A percentile compares a stretch with the other conserved stretches of the same genome.
phyloP scores from a whole-genome alignment of 2,329 filamentous ascomycete species.

The Celoporthe dispersa region DNA sequence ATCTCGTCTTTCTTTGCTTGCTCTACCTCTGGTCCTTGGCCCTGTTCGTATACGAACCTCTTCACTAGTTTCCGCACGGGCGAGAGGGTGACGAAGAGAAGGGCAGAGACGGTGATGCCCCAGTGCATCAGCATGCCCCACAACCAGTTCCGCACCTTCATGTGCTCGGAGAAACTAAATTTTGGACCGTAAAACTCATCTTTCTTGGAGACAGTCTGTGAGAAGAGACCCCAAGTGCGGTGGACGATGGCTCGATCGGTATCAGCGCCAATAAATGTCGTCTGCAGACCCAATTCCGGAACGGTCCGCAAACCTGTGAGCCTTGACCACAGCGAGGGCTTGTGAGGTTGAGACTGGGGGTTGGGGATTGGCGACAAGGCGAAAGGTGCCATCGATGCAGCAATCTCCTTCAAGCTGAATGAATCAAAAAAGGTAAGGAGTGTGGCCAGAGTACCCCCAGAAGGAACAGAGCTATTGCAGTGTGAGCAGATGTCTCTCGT shows the following conservation, averaged over 20 bases:
- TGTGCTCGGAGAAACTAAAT: slow-evolving; percentile 62
- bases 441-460: slow-evolving; percentile 72
- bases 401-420: slow-evolving; percentile 54
- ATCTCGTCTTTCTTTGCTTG: slow-evolving; percentile 61
- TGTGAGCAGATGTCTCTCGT: neutral
- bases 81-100: slow-evolving; percentile 50
- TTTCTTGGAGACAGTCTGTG: slow-evolving; percentile 48
- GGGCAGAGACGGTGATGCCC: slow-evolving; percentile 46
- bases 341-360: slow-evolving; percentile 38
- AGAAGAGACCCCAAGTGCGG: slow-evolving; percentile 65
- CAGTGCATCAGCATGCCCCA: slow-evolving; percentile 56
- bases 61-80: slow-evolving; percentile 51
- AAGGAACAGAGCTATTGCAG: slow-evolving; percentile 45
- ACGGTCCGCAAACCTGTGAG: slow-evolving; percentile 55
- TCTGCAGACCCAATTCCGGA: slow-evolving; percentile 58
- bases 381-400: slow-evolving; percentile 53
- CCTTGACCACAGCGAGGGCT: slow-evolving; percentile 46
- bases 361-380: slow-evolving; percentile 61
- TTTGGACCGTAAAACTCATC: slow-evolving; percentile 62
- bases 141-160: slow-evolving; percentile 54
- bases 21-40: slow-evolving; percentile 58
- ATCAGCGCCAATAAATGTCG: slow-evolving; percentile 53
- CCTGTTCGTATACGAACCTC: slow-evolving; percentile 55
- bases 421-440: slow-evolving; percentile 62
- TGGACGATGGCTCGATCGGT: slow-evolving; percentile 62